Percentiles rank a stretch among this genome's conserved stretches.
Conservation (phyloP, 208 protist genomes). For the Trypanosoma avium region DNA sequence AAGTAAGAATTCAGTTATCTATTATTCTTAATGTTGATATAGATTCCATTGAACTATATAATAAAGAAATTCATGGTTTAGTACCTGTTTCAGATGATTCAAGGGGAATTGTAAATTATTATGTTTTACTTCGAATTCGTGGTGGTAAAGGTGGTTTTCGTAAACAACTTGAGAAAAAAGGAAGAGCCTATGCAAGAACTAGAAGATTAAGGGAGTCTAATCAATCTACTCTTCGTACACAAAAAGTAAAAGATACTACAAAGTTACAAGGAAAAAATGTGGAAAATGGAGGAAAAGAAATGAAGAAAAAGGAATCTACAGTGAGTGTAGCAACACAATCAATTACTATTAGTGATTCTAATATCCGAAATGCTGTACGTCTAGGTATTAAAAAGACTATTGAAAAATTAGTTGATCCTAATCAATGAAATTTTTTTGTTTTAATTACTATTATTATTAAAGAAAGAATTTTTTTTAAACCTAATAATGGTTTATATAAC, state of each 20-base stretch:
- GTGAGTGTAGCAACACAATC: background rate
- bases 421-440: background rate
- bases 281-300: background rate
- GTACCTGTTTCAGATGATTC: conserved; percentile 9
- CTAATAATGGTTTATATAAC: background rate
- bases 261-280: background rate
- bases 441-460: background rate
- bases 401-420: background rate
- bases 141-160: conserved; percentile 84
- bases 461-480: background rate
- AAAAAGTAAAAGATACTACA: background rate
- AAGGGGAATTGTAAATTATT: conserved; percentile 2
- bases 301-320: background rate
- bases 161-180: conserved; percentile 87
- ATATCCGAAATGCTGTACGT: conserved; percentile 26
- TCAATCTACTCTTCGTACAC: background rate
- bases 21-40: conserved; percentile 1
- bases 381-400: conserved; percentile 15
- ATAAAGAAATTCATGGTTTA: background rate
- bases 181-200: conserved; percentile 63
- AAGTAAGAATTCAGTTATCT: conserved; percentile 10
- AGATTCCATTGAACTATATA: conserved; percentile 25
- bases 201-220: conserved; percentile 42
- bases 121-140: conserved; percentile 21
- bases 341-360: background rate